These are phyloP conservation scores for Pestalotiopsis sp. DNA, from an alignment of 2,329 filamentous ascomycete genomes.

Conservation along the genomic window DNA sequence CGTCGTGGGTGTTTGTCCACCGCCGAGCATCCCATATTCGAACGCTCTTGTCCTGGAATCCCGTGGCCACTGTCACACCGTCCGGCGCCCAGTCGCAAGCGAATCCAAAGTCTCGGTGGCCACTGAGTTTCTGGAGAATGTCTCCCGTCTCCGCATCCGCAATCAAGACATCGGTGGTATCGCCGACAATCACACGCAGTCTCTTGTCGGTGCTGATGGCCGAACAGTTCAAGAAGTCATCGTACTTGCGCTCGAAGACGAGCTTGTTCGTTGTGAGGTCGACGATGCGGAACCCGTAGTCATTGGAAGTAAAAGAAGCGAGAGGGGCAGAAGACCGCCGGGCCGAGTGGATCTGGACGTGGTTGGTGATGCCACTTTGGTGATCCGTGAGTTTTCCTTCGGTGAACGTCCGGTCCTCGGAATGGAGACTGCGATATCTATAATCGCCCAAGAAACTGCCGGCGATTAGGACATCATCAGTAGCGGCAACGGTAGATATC, in stretches of 20 bases:
- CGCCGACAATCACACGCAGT: constrained; percentile 73
- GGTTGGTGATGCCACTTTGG: constrained; percentile 63
- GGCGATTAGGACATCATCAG: constrained; percentile 57
- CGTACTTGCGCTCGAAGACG: constrained; percentile 53
- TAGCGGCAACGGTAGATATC: constrained; percentile 54
- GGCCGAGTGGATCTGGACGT: constrained; percentile 58
- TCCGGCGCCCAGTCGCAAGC: constrained; percentile 80
- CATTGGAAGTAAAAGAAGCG: constrained; percentile 66
- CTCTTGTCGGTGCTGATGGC: constrained; percentile 72
- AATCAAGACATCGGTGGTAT: constrained; percentile 66
- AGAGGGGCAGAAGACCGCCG: constrained; percentile 53
- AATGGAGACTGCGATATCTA: constrained; percentile 47
- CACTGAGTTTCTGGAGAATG: constrained; percentile 57
- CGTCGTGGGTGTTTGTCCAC: constrained; percentile 57
- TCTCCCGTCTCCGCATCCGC: constrained; percentile 68
- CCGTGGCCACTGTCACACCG: constrained; percentile 75
- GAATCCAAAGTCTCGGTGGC: constrained; percentile 73
- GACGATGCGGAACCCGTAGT: constrained; percentile 58
- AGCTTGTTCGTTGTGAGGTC: constrained; percentile 63
- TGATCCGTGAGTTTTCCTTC: constrained; percentile 51
- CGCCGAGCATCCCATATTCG: constrained; percentile 77
- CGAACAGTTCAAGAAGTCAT: constrained; percentile 70
- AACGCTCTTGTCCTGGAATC: constrained; percentile 73
- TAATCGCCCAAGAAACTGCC: constrained; percentile 62
- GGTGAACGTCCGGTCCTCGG: constrained; percentile 36